Evolutionary conservation across 495 filamentous ascomycete species (phyloP), one percentile per base, ranked within the genome.

Genomic region (Penicillium malachiteum): DNA sequence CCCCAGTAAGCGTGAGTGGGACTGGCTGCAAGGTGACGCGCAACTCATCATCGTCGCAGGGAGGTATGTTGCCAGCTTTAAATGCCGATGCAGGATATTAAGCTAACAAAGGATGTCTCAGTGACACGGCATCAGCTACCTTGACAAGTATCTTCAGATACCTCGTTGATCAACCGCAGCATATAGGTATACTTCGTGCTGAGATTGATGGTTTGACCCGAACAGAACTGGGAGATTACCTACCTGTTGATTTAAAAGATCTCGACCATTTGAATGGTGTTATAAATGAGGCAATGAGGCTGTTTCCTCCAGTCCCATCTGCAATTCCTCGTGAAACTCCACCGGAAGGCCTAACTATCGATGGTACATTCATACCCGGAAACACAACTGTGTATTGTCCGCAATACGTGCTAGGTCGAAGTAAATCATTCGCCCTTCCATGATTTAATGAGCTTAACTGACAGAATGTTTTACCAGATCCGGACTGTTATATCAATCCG

Each of bases 201-300:
- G 35, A 38, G 35, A 38, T 11, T 38, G 35, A n/a, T 11, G 35
- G 9, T 10, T 26, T 26, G 21, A 1, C 21, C 21, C 1, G 21
- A 26, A 26, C 21, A 26, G 21, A 26, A 38, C 35, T 3, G n/a
- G 3, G 10, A 38, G 35, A 38, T 38, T 38, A 11, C 35, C n/a
- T n/a, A 38, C 10, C n/a, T 38, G 35, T 4, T 38, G 35, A 26
- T 4, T 26, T 26, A 26, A 26, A 26, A 26, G 21, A 26, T 26
- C 21, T 26, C 21, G 21, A 4, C 4, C 35, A n/a, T 31, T 60
- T 84, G 2, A 71, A 78, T 43, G 78, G 75, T 3, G 62, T 79
- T 16, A 81, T 84, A 53, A 74, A 81, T 34, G 83, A 86, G 14
- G 11, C 44, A 30, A 16, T 47, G 17, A 16, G 44, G 7, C 18